phyloP scores from a whole-genome alignment of 352 stramenopile genomes.

The Phytophthora kernoviae region DNA sequence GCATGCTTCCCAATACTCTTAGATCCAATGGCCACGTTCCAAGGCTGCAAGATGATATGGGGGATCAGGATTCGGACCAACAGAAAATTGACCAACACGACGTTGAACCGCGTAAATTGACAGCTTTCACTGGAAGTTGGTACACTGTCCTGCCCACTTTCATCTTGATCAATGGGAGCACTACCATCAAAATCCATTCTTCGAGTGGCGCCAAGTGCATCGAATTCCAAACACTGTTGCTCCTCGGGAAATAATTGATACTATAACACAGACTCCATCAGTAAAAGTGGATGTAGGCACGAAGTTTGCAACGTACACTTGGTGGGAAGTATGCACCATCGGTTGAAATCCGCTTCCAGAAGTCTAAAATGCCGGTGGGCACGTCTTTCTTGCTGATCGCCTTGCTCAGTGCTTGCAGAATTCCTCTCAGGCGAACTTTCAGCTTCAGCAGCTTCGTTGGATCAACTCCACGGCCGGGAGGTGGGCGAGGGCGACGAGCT shows the following conservation, averaged over 20 bases:
- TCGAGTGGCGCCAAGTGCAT: conserved; percentile 54
- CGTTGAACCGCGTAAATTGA: conserved; percentile 43
- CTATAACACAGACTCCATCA: conserved; percentile 28
- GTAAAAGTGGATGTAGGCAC: neutral
- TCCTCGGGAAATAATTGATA: conserved; percentile 67
- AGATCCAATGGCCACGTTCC: conserved; percentile 44
- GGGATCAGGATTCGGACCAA: conserved; percentile 64
- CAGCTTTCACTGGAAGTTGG: neutral
- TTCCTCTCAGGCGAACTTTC: conserved; percentile 64
- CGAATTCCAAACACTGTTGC: conserved; percentile 50
- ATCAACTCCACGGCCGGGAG: conserved; percentile 15
- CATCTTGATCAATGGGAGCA: neutral
- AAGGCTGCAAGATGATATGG: conserved; percentile 58
- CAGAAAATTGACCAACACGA: conserved; percentile 71
- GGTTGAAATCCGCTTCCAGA: conserved; percentile 55
- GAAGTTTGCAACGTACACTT: conserved; percentile 35
- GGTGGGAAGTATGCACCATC: conserved; percentile 73
- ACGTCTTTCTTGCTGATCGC: conserved; percentile 58
- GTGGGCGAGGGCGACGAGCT: conserved; percentile 20
- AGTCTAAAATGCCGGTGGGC: conserved; percentile 58
- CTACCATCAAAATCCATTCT: conserved; percentile 34
- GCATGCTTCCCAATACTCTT: conserved; percentile 27
- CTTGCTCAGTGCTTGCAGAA: conserved; percentile 53
- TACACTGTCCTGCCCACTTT: neutral
- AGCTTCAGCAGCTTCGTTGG: conserved; percentile 47